Conservation (phyloP, 1,139 yeast genomes). For the Debaryomycetaceae sp. region DNA sequence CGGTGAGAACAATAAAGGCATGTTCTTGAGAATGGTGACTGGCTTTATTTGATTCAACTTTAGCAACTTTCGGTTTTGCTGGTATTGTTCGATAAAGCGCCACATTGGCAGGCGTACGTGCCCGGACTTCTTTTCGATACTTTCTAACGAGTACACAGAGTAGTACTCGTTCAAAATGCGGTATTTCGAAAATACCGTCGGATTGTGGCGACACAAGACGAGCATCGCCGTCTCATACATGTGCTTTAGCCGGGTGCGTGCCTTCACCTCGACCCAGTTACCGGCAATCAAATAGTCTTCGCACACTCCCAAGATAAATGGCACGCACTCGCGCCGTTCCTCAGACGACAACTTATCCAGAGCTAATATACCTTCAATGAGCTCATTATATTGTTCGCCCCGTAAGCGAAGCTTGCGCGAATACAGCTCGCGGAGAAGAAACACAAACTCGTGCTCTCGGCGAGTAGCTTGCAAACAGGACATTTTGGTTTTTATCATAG, state of each 20-base stretch:
- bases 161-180: slow-evolving; percentile 19
- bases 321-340: slow-evolving; percentile 5
- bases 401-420: slow-evolving; percentile 7
- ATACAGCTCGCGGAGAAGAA: not conserved
- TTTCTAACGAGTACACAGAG: slow-evolving; percentile 8
- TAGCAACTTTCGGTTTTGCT: not conserved
- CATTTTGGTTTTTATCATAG: slow-evolving; percentile 10
- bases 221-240: slow-evolving; percentile 16
- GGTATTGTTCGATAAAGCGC: slow-evolving; percentile 1
- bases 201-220: slow-evolving; percentile 8
- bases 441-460: not conserved
- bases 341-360: not conserved
- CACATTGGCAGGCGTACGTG: no score
- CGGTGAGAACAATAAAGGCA: slow-evolving; percentile 17
- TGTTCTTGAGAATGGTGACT: slow-evolving; percentile 5
- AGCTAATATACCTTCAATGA: slow-evolving; percentile 9
- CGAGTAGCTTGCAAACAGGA: not conserved
- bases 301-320: slow-evolving; percentile 12
- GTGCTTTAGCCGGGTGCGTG: slow-evolving; percentile 12
- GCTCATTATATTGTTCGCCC: slow-evolving; percentile 11
- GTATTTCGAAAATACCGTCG: slow-evolving; percentile 9
- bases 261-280: slow-evolving; percentile 18
- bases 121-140: not conserved
- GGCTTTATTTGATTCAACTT: slow-evolving; percentile 1
- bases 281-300: slow-evolving; percentile 23